phyloP scores from a whole-genome alignment of 2,329 filamentous ascomycete species.

The Fusarium pseudonygamai region DNA sequence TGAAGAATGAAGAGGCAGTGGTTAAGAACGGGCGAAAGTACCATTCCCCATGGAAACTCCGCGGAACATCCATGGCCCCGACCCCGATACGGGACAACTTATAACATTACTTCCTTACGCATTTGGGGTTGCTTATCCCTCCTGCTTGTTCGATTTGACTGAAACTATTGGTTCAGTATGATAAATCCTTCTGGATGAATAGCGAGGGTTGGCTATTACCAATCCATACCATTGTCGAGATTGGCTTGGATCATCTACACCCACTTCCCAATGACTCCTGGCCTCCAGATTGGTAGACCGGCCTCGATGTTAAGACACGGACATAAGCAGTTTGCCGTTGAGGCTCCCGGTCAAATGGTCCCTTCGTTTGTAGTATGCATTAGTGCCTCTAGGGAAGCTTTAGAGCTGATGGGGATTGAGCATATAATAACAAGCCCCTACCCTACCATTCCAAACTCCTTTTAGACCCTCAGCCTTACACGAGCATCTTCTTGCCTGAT shows the following conservation, averaged over 20 bases:
- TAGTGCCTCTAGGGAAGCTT: conserved; percentile 1
- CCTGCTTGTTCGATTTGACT: background rate
- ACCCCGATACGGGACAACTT: conserved; percentile 7
- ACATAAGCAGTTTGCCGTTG: conserved; percentile 23
- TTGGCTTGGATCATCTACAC: conserved; percentile 2
- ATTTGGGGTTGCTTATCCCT: conserved; percentile 2
- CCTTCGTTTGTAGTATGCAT: conserved; percentile 1
- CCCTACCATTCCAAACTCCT: background rate
- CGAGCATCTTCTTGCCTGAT: background rate
- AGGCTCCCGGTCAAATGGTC: background rate
- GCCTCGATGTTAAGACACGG: conserved; percentile 9
- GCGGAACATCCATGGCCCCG: conserved; percentile 34
- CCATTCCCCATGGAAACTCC: conserved; percentile 36
- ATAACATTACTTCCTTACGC: background rate
- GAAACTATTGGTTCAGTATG: conserved; percentile 1
- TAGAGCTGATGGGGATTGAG: background rate
- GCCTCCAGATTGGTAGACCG: background rate
- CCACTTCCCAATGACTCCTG: conserved; percentile 2
- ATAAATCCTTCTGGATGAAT: background rate
- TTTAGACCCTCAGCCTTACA: background rate
- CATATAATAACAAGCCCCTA: conserved; percentile 14
- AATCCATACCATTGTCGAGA: background rate
- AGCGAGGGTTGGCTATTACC: background rate
- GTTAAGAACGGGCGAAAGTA: conserved; percentile 20
- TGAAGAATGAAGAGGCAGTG: background rate